Evolutionary conservation across 768 basidiomycete species (phyloP), one percentile per base, ranked within the genome.

Genomic region (Boletus bicolor): DNA sequence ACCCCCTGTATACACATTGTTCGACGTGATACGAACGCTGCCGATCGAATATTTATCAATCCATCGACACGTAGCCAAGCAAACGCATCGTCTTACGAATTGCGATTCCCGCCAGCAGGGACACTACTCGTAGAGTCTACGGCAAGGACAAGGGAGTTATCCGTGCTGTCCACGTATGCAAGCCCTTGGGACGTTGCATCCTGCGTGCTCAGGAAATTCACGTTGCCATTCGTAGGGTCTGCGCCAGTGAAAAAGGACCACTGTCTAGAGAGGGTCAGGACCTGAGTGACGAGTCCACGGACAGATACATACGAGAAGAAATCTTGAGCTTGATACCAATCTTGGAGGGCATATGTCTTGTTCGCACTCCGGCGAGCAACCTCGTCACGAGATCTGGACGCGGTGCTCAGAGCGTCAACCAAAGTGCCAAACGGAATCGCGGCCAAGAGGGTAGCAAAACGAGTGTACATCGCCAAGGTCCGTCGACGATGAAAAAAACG

Each of bases 141-240:
- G 15, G 79, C 80, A 43, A 91, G 67, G 30, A 86, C 73, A 2
- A 78, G 74, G 17, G 79, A 75, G n/a, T 76, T 76, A 58, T 81
- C 78, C 8, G 28, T 28, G 3, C 19, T 55, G 57, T 85, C 77
- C 39, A 89, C 80, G 60, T 78, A 85, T 1, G 85, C 83, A 35
- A 92, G 79, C 0, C 78, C 76, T 41, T 80, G 75, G 14, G 63
- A 53, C 49, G 68, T 66, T 8, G 87, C 88, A 14, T 83, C 73
- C 1, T 67, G 60, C 59, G 70, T 62, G 46, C 63, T 71, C 57
- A 83, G 71, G 65, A 82, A 92, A 54, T 82, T 78, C 52, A 93
- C 91, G 35, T 71, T 73, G 12, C 89, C 90, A 58, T 82, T 71
- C 1, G 90, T 91, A 2, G 90, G 90, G 68, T 92, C 90, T 7